Evolutionary conservation across 1,284 basidiomycete genomes (phyloP), one percentile per base, ranked within the genome.

Genomic region (Puccinia novopanici): DNA sequence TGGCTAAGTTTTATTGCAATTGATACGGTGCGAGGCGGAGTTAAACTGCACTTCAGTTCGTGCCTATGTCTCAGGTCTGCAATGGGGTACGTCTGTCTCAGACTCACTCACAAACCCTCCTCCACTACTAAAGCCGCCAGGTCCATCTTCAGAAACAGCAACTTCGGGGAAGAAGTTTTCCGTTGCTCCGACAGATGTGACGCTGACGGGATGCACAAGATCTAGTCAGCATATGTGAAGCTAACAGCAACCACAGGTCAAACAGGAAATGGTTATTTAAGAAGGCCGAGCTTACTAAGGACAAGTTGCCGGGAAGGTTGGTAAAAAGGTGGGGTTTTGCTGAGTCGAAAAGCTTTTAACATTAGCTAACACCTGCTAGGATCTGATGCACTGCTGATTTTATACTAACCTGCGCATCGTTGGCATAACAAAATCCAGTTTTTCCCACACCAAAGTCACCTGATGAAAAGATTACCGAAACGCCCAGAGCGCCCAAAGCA

Each of bases 391-490:
- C 45, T 24, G n/a, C 40, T 48, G 19, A 74, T 24, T 12, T 37
- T 19, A n/a, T 13, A 72, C 76, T 59, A 22, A 79, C 76, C 17
- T 52, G 13, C 0, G 40, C 76, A 50, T 40, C 52, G 61, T 79
- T 70, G n/a, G 65, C 13, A 48, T 50, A 52, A 45, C 76, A 79
- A 50, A 59, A 70, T 8, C 76, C 76, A 42, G 63, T 59, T 50
- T 57, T 42, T 61, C 78, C 78, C 3, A 80, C 78, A 48, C 78
- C 78, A 73, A 52, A 34, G 48, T 87, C 85, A 70, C 87, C 87
- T n/a, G 86, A 86, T 3, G 86, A 84, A 80, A 87, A 87, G 15
- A 87, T 83, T 55, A 87, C 85, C 10, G 87, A 87, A 3, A 85
- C 85, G 34, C 87, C 87, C 37, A 85, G 85, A 40, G 86, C 84